Evolutionary conservation across 257 asterid species (phyloP), one percentile per base, ranked within the genome.

Genomic region (Orobanche coerulescens): DNA sequence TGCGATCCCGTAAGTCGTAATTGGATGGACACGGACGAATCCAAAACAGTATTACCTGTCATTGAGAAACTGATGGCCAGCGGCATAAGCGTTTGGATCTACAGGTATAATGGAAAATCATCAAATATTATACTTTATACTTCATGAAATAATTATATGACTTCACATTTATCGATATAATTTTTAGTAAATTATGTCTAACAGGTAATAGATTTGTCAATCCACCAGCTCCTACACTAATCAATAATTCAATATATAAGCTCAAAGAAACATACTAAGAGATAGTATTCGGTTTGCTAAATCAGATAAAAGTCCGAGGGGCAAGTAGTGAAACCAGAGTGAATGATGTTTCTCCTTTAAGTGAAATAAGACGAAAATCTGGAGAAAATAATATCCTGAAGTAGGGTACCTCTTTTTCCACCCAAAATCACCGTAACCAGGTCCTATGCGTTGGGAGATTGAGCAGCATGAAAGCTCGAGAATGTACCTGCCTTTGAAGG

Each of bases 371-470:
- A 24, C 16, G 22, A 46, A n/a, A 34, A 18, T 8, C 10, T 8
- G 14, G 48, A 39, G 33, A 55, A 66, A 56, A 4, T 11, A 31
- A 24, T n/a, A 60, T 25, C 59, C 28, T 15, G 48, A 16, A 30
- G n/a, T n/a, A n/a, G n/a, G n/a, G 44, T 7, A 25, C 31, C 5
- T 26, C 8, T 14, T 16, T n/a, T 15, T 1, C 6, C 31, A 26
- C n/a, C 15, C 25, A 4, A 23, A 16, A 7, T 22, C 18, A n/a
- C 62, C 48, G 50, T 31, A 43, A 2, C 2, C 2, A 14, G 12
- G 54, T 36, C 50, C 67, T 65, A 75, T 8, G 80, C 71, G 48
- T 65, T 76, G 16, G 90, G 87, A 70, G 89, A 84, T 25, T 63
- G 84, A 14, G 69, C 49, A 11, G 64, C 66, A n/a, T 68, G 80